Evolutionary conservation across 768 basidiomycete species (phyloP), one percentile per base, ranked within the genome.

Genomic region (Lactifluus piperatus): DNA sequence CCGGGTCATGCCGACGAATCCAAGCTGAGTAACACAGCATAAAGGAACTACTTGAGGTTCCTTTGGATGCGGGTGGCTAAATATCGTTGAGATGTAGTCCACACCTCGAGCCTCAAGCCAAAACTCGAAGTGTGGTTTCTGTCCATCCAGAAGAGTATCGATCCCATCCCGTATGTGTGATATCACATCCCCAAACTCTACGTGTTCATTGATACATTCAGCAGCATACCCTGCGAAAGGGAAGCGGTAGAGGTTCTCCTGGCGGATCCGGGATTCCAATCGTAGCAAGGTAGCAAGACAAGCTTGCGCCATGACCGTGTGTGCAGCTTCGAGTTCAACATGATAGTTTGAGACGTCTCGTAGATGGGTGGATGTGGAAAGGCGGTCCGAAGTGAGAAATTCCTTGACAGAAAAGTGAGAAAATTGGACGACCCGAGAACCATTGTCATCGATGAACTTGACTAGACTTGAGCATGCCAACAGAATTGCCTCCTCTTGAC

Each of bases 381-480:
- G 53, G 20, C 41, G 54, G 26, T 48, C 46, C 24, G 54, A 56
- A 2, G 46, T 56, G 11, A 56, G 29, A 14, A 27, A 56, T 8
- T 56, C 46, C 27, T 56, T 47, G 14, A 56, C 54, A 4, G 45
- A 56, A 27, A 56, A 48, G 36, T 56, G 55, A 0, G 55, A 29
- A 26, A 56, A 56, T 5, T 56, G 55, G 22, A 56, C 37, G 1
- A 56, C 8, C 7, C 47, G 55, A 6, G n/a, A 22, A n/a, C n/a
- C 36, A 11, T 20, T 1, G 14, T 43, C 6, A 5, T 22, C 16
- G 20, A 56, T 24, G 8, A 56, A 6, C 2, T 37, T 7, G 10
- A 56, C 37, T 8, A 49, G 30, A 39, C 36, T 56, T 2, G 55
- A 56, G 18, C 47, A 56, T 16, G 55, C 29, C 4, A 47, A 29